Conservation (phyloP, 345 rosid species). For the Hevea brasiliensis region DNA sequence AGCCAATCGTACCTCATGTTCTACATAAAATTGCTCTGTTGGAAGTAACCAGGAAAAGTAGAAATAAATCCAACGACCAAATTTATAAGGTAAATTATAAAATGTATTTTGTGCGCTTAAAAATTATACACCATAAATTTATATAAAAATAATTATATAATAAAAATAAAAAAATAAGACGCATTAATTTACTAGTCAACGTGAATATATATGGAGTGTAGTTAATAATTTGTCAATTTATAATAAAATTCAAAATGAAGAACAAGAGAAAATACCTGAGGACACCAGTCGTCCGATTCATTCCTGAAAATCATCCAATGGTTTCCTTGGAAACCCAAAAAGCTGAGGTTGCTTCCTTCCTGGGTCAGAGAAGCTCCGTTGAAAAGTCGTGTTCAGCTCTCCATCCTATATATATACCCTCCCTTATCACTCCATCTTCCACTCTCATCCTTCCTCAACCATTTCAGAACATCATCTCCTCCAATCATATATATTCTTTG, state of each 20-base stretch:
- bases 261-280: not conserved
- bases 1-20: not conserved
- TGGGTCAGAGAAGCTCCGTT: slow-evolving; percentile 23
- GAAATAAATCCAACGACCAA: slow-evolving; percentile 15
- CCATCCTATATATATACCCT: not conserved
- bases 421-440: not conserved
- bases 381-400: slow-evolving; percentile 22
- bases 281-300: not conserved
- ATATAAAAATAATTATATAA: no score
- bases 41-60: not conserved
- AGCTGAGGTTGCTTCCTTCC: slow-evolving; percentile 13
- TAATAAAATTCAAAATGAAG: not conserved
- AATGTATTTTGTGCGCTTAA: no score
- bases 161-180: no score
- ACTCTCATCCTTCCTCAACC: not conserved
- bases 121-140: no score
- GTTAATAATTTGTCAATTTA: no score
- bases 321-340: not conserved
- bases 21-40: not conserved
- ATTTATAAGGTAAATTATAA: no score
- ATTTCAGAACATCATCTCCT: no score
- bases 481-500: no score
- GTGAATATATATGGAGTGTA: no score
- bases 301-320: not conserved
- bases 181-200: no score